These are phyloP conservation scores for Trichoderma sp. DNA, from an alignment of 2,329 filamentous ascomycete species.

Conservation along the genomic window DNA sequence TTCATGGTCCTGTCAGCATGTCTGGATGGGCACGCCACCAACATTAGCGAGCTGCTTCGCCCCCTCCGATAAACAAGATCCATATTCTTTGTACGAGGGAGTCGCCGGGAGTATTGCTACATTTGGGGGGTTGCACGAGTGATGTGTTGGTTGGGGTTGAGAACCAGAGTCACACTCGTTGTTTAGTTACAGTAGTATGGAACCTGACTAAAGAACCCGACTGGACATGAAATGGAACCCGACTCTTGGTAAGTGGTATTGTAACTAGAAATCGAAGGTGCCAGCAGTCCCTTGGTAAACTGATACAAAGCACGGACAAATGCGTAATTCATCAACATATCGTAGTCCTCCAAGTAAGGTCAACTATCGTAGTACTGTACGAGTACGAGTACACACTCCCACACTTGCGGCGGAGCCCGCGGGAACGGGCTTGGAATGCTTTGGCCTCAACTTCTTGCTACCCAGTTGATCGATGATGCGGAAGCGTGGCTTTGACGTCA, in stretches of 20 bases:
- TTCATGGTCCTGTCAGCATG: conserved; percentile 15
- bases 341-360: background rate
- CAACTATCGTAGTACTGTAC: too few relatives aligned
- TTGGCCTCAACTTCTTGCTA: background rate
- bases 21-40: background rate
- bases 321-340: background rate
- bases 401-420: background rate
- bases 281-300: background rate
- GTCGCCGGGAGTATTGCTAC: background rate
- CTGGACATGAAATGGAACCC: background rate
- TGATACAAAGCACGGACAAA: background rate
- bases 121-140: too few relatives aligned
- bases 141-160: too few relatives aligned
- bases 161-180: too few relatives aligned
- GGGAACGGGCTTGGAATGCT: background rate
- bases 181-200: too few relatives aligned
- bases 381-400: too few relatives aligned
- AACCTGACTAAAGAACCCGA: too few relatives aligned
- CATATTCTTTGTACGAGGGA: background rate
- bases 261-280: background rate
- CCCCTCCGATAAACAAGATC: background rate
- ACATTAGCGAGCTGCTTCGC: conserved; percentile 14
- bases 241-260: background rate
- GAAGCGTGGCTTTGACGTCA: conserved; percentile 13
- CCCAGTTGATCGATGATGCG: background rate